These are phyloP conservation scores for Lasiodiplodia gonubiensis DNA, from an alignment of 2,329 filamentous ascomycete genomes.

Conservation along the genomic window DNA sequence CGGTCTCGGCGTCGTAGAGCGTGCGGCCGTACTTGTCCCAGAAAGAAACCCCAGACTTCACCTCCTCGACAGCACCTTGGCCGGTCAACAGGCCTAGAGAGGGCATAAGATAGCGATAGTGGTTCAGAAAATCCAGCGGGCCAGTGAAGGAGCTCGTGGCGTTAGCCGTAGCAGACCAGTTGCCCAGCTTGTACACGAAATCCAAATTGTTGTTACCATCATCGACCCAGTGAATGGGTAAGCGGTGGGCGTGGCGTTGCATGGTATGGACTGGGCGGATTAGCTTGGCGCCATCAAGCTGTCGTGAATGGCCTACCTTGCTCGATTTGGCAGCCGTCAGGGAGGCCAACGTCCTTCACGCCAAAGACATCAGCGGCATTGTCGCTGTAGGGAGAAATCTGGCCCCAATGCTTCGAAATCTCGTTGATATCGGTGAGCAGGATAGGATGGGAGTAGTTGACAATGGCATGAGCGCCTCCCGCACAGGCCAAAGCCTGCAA, in stretches of 20 bases:
- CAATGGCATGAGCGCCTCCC: slow-evolving; percentile 4
- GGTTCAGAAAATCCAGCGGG: slow-evolving; percentile 59
- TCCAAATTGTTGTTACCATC: slow-evolving; percentile 57
- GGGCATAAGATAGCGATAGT: slow-evolving; percentile 55
- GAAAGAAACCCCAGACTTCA: slow-evolving; percentile 56
- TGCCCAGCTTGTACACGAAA: slow-evolving; percentile 57
- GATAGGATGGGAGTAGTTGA: slow-evolving; percentile 1
- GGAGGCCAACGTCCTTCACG: slow-evolving; percentile 54
- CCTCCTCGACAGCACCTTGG: slow-evolving; percentile 58
- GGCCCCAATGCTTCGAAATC: slow-evolving; percentile 53
- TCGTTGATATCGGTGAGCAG: slow-evolving; percentile 42
- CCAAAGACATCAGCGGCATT: slow-evolving; percentile 55
- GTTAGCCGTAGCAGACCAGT: slow-evolving; percentile 48
- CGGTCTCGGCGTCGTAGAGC: slow-evolving; percentile 57
- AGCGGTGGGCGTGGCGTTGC: slow-evolving; percentile 62
- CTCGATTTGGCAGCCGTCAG: slow-evolving; percentile 61
- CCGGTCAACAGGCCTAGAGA: slow-evolving; percentile 54
- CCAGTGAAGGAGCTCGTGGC: slow-evolving; percentile 49
- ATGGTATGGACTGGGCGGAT: slow-evolving; percentile 52
- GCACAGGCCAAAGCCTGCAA: slow-evolving; percentile 6
- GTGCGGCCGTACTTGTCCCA: slow-evolving; percentile 62
- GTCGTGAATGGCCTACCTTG: slow-evolving; percentile 38
- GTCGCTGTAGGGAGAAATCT: slow-evolving; percentile 55
- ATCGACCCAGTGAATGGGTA: slow-evolving; percentile 53
- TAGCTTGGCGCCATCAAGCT: neutral